A percentile compares a stretch with the other conserved stretches of the same genome.
These are phyloP conservation scores for Fusarium sp. DNA, from an alignment of 2,329 filamentous ascomycete species.

Conservation along the genomic window DNA sequence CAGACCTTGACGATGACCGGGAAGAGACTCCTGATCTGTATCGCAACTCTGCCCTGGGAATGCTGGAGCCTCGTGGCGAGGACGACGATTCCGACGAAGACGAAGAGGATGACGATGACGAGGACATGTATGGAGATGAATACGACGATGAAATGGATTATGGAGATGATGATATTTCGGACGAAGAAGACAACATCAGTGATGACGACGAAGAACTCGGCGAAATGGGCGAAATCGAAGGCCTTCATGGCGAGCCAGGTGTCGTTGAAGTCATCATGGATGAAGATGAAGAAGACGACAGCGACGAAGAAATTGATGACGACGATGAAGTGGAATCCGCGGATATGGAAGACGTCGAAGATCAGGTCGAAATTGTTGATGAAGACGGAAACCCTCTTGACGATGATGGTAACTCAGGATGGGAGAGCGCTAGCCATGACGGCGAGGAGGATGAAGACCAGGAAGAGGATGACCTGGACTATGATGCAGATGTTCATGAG, in stretches of 20 bases:
- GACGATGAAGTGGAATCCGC: slow-evolving; percentile 57
- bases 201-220: slow-evolving; percentile 88
- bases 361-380: slow-evolving; percentile 68
- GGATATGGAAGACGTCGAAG: slow-evolving; percentile 64
- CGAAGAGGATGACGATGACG: slow-evolving; percentile 79
- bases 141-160: slow-evolving; percentile 96
- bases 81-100: slow-evolving; percentile 84
- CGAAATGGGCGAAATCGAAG: slow-evolving; percentile 88
- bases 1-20: slow-evolving; percentile 85
- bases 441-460: slow-evolving; percentile 66
- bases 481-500: slow-evolving; percentile 66
- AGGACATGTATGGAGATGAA: slow-evolving; percentile 93
- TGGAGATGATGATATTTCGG: slow-evolving; percentile 80
- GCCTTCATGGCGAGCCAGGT: slow-evolving; percentile 69
- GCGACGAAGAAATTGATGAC: slow-evolving; percentile 65
- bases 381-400: slow-evolving; percentile 70
- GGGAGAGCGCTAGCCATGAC: slow-evolving; percentile 67
- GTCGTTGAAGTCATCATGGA: slow-evolving; percentile 84
- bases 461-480: slow-evolving; percentile 65
- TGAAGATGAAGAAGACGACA: slow-evolving; percentile 73
- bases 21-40: slow-evolving; percentile 98
- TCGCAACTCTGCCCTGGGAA: slow-evolving; percentile 93
- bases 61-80: slow-evolving; percentile 87
- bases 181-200: slow-evolving; percentile 88
- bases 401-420: slow-evolving; percentile 69